Evolutionary conservation across 2,329 filamentous ascomycete genomes (phyloP).

Genomic region (Podosphaera leucotricha): DNA sequence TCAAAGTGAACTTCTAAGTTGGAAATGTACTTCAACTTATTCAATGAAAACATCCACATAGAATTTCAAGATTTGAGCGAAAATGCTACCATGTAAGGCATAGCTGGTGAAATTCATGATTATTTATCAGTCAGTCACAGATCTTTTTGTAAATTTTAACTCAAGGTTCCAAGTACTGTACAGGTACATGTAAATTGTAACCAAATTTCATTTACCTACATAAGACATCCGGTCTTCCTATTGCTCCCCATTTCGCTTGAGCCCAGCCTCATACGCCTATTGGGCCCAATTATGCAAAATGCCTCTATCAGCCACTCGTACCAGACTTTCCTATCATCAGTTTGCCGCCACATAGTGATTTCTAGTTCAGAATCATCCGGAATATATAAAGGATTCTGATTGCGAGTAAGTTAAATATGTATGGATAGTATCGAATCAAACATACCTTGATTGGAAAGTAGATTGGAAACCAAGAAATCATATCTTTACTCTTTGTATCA

Average conservation of each 20-base stretch:
- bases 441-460: conserved; percentile 86
- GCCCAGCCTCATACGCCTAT: conserved; percentile 38
- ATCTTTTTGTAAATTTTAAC: too few relatives aligned
- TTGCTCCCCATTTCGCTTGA: conserved; percentile 45
- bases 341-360: conserved; percentile 88
- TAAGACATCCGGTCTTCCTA: conserved; percentile 44
- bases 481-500: conserved; percentile 77
- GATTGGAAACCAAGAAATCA: conserved; percentile 99
- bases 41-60: too few relatives aligned
- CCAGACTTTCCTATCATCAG: conserved; percentile 89
- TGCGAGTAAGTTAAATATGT: conserved; percentile 3
- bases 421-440: conserved; percentile 1
- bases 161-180: too few relatives aligned
- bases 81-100: too few relatives aligned
- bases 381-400: conserved; percentile 66
- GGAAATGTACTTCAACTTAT: too few relatives aligned
- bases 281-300: conserved; percentile 39
- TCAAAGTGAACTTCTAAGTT: too few relatives aligned
- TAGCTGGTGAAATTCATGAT: too few relatives aligned
- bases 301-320: conserved; percentile 95
- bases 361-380: conserved; percentile 69
- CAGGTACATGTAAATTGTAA: too few relatives aligned
- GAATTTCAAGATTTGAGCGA: too few relatives aligned
- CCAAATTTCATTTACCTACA: conserved; percentile 25
- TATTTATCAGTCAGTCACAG: too few relatives aligned